Evolutionary conservation across 495 filamentous ascomycete genomes (phyloP).

Genomic region (Bacidia gigantensis): DNA sequence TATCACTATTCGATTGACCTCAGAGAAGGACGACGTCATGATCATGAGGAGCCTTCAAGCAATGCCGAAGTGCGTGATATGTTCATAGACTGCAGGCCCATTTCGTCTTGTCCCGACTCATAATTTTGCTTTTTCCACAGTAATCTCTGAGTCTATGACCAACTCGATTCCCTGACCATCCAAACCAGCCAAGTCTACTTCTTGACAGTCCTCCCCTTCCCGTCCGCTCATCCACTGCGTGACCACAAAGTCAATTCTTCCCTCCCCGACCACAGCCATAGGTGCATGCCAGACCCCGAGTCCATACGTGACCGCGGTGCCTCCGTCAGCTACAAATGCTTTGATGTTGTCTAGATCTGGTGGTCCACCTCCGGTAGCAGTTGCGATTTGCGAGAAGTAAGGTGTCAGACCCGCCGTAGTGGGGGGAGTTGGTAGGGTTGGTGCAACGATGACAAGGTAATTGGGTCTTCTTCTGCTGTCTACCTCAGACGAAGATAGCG

Average conservation of each 20-base stretch:
- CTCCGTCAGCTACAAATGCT: conserved; percentile 67
- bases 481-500: conserved; percentile 39
- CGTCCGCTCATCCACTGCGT: conserved; percentile 81
- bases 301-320: conserved; percentile 82
- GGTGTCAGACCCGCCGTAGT: conserved; percentile 23
- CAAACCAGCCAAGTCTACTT: conserved; percentile 35
- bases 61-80: too few relatives aligned
- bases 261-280: conserved; percentile 71
- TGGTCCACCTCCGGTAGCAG: conserved; percentile 38
- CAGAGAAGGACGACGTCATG: too few relatives aligned
- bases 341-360: conserved; percentile 58
- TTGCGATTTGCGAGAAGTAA: conserved; percentile 18
- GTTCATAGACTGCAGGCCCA: too few relatives aligned
- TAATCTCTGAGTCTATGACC: background rate
- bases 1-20: too few relatives aligned
- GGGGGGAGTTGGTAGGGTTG: conserved; percentile 33
- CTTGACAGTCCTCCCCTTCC: conserved; percentile 77
- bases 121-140: background rate
- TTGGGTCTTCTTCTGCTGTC: conserved; percentile 23
- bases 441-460: conserved; percentile 88
- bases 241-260: conserved; percentile 69
- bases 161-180: conserved; percentile 4
- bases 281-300: conserved; percentile 95
- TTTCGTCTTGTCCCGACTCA: too few relatives aligned
- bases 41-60: too few relatives aligned